phyloP scores from a whole-genome alignment of 257 asterid genomes.

The Rehmannia glutinosa region DNA sequence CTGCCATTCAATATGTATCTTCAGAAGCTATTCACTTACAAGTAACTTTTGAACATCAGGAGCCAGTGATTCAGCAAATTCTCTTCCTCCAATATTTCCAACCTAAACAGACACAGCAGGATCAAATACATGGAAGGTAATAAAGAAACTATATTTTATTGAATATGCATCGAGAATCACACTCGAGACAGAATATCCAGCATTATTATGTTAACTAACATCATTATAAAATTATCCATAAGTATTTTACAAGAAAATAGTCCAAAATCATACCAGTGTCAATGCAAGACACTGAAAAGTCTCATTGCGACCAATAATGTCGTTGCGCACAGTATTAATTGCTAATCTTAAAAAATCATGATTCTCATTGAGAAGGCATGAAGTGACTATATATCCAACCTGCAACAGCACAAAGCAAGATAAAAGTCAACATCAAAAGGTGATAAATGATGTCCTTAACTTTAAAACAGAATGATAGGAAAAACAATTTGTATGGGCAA shows the following conservation, averaged over 20 bases:
- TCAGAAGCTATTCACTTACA: constrained; percentile 49
- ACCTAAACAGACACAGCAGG: constrained; percentile 51
- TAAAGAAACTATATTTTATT: background rate
- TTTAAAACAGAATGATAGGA: background rate
- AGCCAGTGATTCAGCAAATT: constrained; percentile 96
- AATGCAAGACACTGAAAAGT: constrained; percentile 97
- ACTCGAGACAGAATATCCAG: background rate
- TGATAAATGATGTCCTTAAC: constrained; percentile 10
- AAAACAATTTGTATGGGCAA: background rate
- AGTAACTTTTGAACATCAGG: constrained; percentile 99
- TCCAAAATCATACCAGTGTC: constrained; percentile 65
- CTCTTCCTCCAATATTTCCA: constrained; percentile 99
- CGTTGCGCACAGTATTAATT: constrained; percentile 94
- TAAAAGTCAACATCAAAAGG: constrained; percentile 15
- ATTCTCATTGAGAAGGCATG: constrained; percentile 95
- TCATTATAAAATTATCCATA: constrained; percentile 9
- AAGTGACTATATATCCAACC: constrained; percentile 98
- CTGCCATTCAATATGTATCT: constrained; percentile 17
- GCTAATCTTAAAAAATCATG: constrained; percentile 97
- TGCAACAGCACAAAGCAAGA: constrained; percentile 33
- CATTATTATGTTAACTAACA: constrained; percentile 10
- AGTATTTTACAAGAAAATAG: constrained; percentile 2
- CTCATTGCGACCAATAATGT: constrained; percentile 97
- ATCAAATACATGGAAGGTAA: constrained; percentile 16
- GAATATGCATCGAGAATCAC: background rate